Evolutionary conservation across 148 eudicot genomes (phyloP).

Genomic region (Heliamphora exappendiculata): DNA sequence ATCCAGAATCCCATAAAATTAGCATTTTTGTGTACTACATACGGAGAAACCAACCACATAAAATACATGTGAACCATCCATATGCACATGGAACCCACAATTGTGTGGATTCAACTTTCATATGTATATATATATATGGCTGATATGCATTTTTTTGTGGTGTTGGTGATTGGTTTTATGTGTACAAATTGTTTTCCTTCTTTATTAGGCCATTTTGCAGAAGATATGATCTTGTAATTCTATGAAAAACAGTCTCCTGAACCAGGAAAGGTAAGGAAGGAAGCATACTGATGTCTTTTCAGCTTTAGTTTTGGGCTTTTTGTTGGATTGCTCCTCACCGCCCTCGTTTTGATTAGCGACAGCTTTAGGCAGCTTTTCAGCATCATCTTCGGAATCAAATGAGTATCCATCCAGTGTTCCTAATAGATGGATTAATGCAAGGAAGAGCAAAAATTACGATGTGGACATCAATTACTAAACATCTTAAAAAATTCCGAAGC

Average conservation of each 20-base stretch:
- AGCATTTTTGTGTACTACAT: too few species aligned
- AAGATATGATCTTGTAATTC: not conserved
- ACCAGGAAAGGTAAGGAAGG: not conserved
- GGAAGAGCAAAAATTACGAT: not conserved
- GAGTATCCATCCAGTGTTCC: constrained; percentile 92
- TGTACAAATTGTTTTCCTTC: too few species aligned
- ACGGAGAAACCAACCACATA: too few species aligned
- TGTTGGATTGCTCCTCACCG: constrained; percentile 46
- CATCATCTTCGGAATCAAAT: constrained; percentile 92
- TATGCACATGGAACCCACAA: too few species aligned
- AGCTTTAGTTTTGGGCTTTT: constrained; percentile 51
- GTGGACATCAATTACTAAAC: not conserved
- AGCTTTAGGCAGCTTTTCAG: constrained; percentile 56
- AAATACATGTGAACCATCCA: too few species aligned
- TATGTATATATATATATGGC: too few species aligned
- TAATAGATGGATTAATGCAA: constrained; percentile 18
- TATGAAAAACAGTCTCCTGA: not conserved
- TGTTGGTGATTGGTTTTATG: too few species aligned
- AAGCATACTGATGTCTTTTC: constrained; percentile 52
- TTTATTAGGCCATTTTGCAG: not conserved
- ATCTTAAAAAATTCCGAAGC: constrained; percentile 6
- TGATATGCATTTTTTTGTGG: too few species aligned
- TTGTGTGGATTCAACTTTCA: too few species aligned
- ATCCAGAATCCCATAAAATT: constrained; percentile 14
- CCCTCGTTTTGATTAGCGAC: constrained; percentile 37